Base-by-base conservation (phyloP, 495 filamentous ascomycete species). In the Gamarada debralockiae region DNA sequence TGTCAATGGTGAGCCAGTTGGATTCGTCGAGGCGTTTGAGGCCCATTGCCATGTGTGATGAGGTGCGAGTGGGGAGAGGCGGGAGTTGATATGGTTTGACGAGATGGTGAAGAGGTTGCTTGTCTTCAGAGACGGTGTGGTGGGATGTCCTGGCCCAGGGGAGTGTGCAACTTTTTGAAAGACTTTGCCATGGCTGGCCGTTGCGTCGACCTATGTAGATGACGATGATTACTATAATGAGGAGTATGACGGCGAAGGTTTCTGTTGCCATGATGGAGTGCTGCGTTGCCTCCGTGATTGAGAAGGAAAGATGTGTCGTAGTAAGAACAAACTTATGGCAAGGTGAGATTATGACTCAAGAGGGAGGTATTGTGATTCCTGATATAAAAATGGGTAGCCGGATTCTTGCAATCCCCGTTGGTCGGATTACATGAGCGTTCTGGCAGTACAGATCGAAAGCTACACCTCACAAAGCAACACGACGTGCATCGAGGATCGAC, bases 1-100 rank as follows among this genome's bases (percentile, higher is more conserved):
- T 68, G 59, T 81, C 78, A 29, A 81, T 54, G 1, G 73, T 77
- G 25, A 83, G 67, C 79, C 78, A 83, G 39, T 79, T 78, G 37
- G 66, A 60, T 15, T 59, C 52, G 37, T 79, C 76, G 24, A 81
- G 61, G 53, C 70, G 75, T 50, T 71, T 71, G 17, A 83, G 67
- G 33, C 80, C 78, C 78, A 81, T 80, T 57, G 75, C 74, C 48
- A 79, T 69, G n/a, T 50, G 38, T 13, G 44, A 44, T 2, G 57
- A 40, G 3, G 53, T 47, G 20, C 33, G 17, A 44, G 52, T 14
- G 23, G 24, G 15, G 23, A 63, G 38, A 3, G 57, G 18, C n/a
- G 60, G 60, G 8, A 60, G 52, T 10, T 45, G 33, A 29, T 58
- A 62, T 18, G 52, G 56, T 15, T 54, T 52, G 44, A 57, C 20